Conservation (phyloP, 73 alveolate genomes). For the Paramecium pentaurelia region DNA sequence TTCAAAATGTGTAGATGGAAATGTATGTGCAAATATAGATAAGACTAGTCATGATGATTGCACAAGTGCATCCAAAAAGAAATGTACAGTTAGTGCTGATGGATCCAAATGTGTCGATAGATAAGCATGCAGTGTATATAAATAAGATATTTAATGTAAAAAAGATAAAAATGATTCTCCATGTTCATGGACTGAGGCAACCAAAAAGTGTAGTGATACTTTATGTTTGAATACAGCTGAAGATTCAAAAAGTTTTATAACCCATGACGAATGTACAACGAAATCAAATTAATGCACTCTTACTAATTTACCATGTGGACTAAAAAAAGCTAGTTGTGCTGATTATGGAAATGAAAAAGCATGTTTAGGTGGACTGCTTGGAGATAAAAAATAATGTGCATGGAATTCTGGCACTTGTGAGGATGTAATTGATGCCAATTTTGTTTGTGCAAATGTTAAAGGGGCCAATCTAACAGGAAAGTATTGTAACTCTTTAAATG, state of each 20-base stretch:
- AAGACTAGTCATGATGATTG: neutral
- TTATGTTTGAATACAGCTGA: neutral
- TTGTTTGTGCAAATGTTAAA: neutral
- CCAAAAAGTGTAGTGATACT: neutral
- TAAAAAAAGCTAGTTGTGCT: neutral
- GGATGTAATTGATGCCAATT: neutral
- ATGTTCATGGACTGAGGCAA: neutral
- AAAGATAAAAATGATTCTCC: neutral
- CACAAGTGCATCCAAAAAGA: neutral
- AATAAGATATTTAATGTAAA: neutral
- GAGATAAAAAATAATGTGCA: neutral
- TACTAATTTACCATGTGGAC: neutral
- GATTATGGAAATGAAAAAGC: neutral
- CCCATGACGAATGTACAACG: neutral
- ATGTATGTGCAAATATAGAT: neutral
- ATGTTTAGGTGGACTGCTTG: neutral
- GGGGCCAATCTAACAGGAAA: neutral
- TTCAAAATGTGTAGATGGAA: neutral
- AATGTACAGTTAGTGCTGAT: neutral
- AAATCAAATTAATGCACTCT: neutral
- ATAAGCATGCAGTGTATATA: neutral
- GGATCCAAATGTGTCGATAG: neutral
- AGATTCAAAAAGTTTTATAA: neutral
- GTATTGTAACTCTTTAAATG: neutral
- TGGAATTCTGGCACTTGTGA: neutral